Percentiles rank a stretch among this genome's conserved stretches.
Evolutionary conservation across 2,329 filamentous ascomycete species (phyloP).

Genomic region (Verticillium nubilum): DNA sequence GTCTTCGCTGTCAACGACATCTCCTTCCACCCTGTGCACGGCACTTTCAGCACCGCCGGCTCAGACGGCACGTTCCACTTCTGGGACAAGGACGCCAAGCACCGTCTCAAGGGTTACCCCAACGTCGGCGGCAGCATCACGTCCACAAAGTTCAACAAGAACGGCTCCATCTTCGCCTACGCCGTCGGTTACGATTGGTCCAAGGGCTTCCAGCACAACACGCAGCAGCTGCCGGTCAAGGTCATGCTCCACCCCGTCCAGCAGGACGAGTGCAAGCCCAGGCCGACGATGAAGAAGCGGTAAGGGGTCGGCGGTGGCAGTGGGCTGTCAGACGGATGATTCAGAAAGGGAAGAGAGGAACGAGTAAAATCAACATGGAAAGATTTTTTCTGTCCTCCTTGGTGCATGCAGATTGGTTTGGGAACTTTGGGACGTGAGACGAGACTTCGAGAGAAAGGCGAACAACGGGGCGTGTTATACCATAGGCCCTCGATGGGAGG

Average conservation of each 20-base stretch:
- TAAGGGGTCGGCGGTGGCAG: constrained; percentile 32
- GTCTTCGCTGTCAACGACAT: constrained; percentile 97
- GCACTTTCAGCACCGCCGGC: constrained; percentile 96
- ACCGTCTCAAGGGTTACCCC: constrained; percentile 84
- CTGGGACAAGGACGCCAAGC: constrained; percentile 91
- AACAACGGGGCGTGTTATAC: not conserved
- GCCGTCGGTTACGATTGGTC: constrained; percentile 97
- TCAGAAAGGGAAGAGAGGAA: too few species aligned
- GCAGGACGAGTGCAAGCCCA: constrained; percentile 56
- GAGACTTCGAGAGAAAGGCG: not conserved
- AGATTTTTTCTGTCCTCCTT: not conserved
- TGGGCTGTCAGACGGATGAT: too few species aligned
- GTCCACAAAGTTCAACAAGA: constrained; percentile 84
- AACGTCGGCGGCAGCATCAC: constrained; percentile 82
- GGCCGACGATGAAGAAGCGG: constrained; percentile 55
- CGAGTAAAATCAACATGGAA: too few species aligned
- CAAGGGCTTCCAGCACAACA: constrained; percentile 89
- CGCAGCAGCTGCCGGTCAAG: constrained; percentile 66
- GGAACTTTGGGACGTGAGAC: not conserved
- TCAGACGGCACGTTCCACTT: constrained; percentile 96
- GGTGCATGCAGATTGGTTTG: not conserved
- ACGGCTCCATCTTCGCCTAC: constrained; percentile 79
- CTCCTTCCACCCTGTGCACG: constrained; percentile 92
- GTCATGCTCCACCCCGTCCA: constrained; percentile 78
- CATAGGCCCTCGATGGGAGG: not conserved